phyloP scores from a whole-genome alignment of 179 eudicot species.

The Pouteria campechiana region DNA sequence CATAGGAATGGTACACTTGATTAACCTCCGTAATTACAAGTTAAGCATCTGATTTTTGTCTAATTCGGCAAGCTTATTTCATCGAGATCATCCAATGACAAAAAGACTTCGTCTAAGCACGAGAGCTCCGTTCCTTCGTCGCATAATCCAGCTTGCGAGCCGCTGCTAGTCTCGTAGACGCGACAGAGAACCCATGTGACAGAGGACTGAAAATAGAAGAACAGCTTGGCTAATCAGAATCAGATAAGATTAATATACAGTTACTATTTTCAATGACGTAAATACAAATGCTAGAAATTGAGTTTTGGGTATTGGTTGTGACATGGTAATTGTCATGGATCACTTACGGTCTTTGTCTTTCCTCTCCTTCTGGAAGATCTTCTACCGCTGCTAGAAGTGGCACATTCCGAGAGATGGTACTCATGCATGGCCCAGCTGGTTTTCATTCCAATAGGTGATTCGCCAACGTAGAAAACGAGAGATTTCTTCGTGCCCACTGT shows the following conservation, averaged over 20 bases:
- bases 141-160: background rate
- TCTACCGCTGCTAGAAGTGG: too few species aligned
- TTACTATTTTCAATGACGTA: background rate
- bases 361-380: background rate
- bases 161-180: background rate
- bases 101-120: background rate
- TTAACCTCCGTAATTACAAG: too few species aligned
- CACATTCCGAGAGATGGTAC: background rate
- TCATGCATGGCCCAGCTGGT: background rate
- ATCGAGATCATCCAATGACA: background rate
- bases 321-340: background rate
- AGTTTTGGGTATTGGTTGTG: background rate
- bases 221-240: background rate
- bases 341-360: background rate
- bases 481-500: background rate
- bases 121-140: background rate
- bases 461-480: background rate
- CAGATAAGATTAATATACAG: background rate
- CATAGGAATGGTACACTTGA: too few species aligned
- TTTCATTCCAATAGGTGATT: too few species aligned
- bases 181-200: background rate
- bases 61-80: background rate
- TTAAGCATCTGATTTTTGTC: too few species aligned
- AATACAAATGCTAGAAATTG: background rate
- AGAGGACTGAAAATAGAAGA: background rate